Conservation (phyloP, 768 basidiomycete genomes). For the Boletus edulis region DNA sequence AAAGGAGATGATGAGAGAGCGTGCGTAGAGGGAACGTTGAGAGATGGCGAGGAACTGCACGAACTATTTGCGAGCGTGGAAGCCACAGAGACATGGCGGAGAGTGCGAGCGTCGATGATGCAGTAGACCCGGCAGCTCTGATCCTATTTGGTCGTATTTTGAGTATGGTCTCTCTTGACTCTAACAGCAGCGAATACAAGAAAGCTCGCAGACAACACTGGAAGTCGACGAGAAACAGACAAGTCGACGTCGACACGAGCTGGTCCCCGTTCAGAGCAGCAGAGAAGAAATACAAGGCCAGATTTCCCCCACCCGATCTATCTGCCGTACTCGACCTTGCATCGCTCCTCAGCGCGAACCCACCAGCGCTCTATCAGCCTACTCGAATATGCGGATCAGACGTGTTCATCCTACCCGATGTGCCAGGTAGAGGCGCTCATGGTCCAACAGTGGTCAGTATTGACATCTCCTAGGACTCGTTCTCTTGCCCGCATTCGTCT, state of each 20-base stretch:
- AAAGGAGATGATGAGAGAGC: slow-evolving; percentile 7
- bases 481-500: slow-evolving; percentile 73
- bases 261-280: slow-evolving; percentile 77
- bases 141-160: slow-evolving; percentile 29
- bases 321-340: slow-evolving; percentile 67
- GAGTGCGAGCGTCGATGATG: neutral
- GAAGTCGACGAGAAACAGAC: slow-evolving; percentile 59
- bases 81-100: slow-evolving; percentile 73
- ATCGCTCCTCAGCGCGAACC: slow-evolving; percentile 28
- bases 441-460: neutral
- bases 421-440: slow-evolving; percentile 39
- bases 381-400: slow-evolving; percentile 1
- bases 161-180: slow-evolving; percentile 13
- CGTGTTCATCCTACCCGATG: slow-evolving; percentile 16
- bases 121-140: slow-evolving; percentile 1
- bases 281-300: slow-evolving; percentile 79
- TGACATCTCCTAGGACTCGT: slow-evolving; percentile 67
- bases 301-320: slow-evolving; percentile 76
- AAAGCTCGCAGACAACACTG: slow-evolving; percentile 54
- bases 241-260: slow-evolving; percentile 40
- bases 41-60: slow-evolving; percentile 28
- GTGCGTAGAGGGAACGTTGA: slow-evolving; percentile 3
- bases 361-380: neutral
- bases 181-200: slow-evolving; percentile 45
- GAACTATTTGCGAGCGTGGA: slow-evolving; percentile 50